Evolutionary conservation across 805 yeast species (phyloP).

Genomic region (Wickerhamia fluorescens): DNA sequence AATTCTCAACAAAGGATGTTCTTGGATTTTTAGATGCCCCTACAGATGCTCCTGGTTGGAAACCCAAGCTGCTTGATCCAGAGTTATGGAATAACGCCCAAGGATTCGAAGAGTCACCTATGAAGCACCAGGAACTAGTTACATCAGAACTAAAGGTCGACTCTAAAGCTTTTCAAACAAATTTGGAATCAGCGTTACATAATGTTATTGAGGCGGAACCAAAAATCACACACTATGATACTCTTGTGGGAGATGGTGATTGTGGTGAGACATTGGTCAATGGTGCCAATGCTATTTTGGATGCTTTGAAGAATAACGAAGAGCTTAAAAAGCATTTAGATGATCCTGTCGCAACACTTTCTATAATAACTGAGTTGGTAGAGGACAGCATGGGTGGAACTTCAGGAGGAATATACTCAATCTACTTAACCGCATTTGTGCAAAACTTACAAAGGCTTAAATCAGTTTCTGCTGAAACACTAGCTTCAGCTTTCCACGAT

Average conservation of each 20-base stretch:
- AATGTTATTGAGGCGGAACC: slow-evolving; percentile 49
- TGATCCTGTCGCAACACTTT: slow-evolving; percentile 53
- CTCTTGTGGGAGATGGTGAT: slow-evolving; percentile 94
- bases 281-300: slow-evolving; percentile 70
- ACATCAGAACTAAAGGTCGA: slow-evolving; percentile 25
- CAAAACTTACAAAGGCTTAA: slow-evolving; percentile 33
- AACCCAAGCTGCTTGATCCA: slow-evolving; percentile 28
- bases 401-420: slow-evolving; percentile 88
- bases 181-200: slow-evolving; percentile 40
- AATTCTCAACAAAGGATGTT: slow-evolving; percentile 20
- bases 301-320: slow-evolving; percentile 37
- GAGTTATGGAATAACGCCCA: slow-evolving; percentile 22
- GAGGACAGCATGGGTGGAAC: slow-evolving; percentile 97
- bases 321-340: slow-evolving; percentile 19
- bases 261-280: slow-evolving; percentile 87
- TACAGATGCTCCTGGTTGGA: slow-evolving; percentile 84
- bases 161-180: slow-evolving; percentile 39
- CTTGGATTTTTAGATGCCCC: slow-evolving; percentile 59
- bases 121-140: slow-evolving; percentile 14
- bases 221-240: slow-evolving; percentile 75
- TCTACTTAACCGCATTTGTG: slow-evolving; percentile 72
- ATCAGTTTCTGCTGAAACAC: slow-evolving; percentile 21
- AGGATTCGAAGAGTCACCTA: slow-evolving; percentile 24
- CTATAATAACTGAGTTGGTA: slow-evolving; percentile 73
- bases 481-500: slow-evolving; percentile 43